Percentiles rank a stretch among this genome's conserved stretches.
Conservation (phyloP, 1,284 basidiomycete genomes). For the Mycocalia duriaeana region DNA sequence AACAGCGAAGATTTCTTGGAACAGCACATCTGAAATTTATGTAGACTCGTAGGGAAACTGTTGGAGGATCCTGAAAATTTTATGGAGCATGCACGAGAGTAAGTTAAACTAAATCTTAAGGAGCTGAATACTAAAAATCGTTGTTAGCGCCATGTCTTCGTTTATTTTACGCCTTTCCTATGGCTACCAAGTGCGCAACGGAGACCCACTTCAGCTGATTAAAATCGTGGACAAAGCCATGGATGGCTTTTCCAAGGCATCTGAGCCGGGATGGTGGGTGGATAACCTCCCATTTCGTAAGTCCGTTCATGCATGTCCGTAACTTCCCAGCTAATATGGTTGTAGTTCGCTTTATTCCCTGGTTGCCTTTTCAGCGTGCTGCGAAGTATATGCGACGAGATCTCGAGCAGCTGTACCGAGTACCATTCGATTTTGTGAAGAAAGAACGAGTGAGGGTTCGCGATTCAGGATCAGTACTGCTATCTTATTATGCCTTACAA, state of each 20-base stretch:
- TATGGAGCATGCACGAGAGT: constrained; percentile 27
- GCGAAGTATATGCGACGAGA: constrained; percentile 26
- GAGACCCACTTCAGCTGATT: constrained; percentile 30
- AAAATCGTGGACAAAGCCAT: constrained; percentile 37
- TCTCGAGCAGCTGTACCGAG: constrained; percentile 18
- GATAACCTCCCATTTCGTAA: constrained; percentile 30
- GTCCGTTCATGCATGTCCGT: constrained; percentile 3
- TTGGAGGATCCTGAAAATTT: constrained; percentile 25
- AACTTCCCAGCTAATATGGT: constrained; percentile 9
- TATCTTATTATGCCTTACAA: constrained; percentile 1
- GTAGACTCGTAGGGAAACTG: constrained; percentile 25
- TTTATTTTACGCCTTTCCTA: constrained; percentile 33
- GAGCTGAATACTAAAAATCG: constrained; percentile 5
- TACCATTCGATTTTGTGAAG: constrained; percentile 20
- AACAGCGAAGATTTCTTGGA: constrained; percentile 23
- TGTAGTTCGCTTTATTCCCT: constrained; percentile 29
- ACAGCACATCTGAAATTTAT: constrained; percentile 13
- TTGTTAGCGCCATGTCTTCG: constrained; percentile 30
- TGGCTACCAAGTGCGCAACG: constrained; percentile 30
- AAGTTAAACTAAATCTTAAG: constrained; percentile 5
- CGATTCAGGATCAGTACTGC: background rate
- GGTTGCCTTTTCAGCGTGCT: constrained; percentile 31
- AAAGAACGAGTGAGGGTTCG: constrained; percentile 15
- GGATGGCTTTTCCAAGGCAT: constrained; percentile 27
- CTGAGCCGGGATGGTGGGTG: constrained; percentile 36